Evolutionary conservation across 352 stramenopile species (phyloP), one percentile per base, ranked within the genome.

Genomic region (Globisporangium lucens): DNA sequence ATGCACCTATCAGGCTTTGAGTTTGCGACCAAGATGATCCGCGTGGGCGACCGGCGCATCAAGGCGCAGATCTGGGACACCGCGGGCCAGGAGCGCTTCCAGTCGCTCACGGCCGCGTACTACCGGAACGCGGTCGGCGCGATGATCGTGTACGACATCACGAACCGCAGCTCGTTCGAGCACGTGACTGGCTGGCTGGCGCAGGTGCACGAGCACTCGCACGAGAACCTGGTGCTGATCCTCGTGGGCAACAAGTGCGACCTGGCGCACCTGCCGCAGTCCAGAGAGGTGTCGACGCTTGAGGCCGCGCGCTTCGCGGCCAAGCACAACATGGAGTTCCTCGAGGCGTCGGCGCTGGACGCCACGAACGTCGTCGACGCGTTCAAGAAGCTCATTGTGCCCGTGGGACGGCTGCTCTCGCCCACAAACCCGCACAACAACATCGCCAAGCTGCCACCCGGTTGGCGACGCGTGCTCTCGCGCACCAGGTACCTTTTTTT

Each of bases 71-170:
- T 97, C 43, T 96, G 87, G 88, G 86, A 95, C 73, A 93, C 89
- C 22, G 90, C 91, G 1, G 93, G 93, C 0, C 89, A 97, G 43
- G 92, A 98, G 58, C 83, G 90, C 24, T 97, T 98, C 74, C 85
- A 96, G 71, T 97, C 86, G 66, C 85, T 98, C 51, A 97, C 89
- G 41, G 78, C 91, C n/a, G 88, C 91, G 33, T 98, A 97, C 72
- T 98, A 97, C 70, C 83, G 89, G 49, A 95, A 96, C 43, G 90
- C 90, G 0, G 89, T 97, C 24, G 91, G 89, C 30, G 92, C 90
- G 43, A 90, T 98, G 80, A 82, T 98, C 63, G 90, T 98, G 27
- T 98, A 98, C 72, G 92, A 98, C 71, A 93, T 98, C 55, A 97
- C 91, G 47, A 91, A 94, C 67, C 79, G 90, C 61, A 77, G 72